phyloP scores from a whole-genome alignment of 1,284 basidiomycete genomes.

The Malassezia vespertilionis region DNA sequence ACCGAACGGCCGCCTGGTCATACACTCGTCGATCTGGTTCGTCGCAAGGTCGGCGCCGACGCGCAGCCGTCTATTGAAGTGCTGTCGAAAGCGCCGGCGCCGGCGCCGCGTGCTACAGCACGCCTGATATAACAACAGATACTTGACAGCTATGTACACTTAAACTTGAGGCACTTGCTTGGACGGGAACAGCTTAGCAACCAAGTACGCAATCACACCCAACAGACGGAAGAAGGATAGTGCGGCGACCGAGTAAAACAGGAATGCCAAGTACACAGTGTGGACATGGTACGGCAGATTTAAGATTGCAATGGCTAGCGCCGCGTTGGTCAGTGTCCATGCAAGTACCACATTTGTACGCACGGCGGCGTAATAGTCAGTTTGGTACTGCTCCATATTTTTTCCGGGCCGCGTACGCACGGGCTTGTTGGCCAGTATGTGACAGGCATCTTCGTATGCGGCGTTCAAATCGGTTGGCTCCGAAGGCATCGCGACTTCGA shows the following conservation, averaged over 20 bases:
- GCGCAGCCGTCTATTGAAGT: not conserved
- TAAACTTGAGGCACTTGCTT: not conserved
- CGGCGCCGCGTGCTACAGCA: too few relatives aligned
- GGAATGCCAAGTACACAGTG: constrained; percentile 39
- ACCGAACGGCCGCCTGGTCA: constrained; percentile 27
- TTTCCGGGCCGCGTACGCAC: constrained; percentile 17
- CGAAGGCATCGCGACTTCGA: constrained; percentile 41
- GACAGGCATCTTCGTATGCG: constrained; percentile 44
- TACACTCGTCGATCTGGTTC: constrained; percentile 25
- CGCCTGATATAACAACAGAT: too few relatives aligned
- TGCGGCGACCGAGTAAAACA: constrained; percentile 37
- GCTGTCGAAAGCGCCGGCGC: too few relatives aligned
- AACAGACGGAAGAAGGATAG: constrained; percentile 33
- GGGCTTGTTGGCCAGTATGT: constrained; percentile 32
- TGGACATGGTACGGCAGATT: constrained; percentile 20
- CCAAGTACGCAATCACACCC: constrained; percentile 26
- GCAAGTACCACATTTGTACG: constrained; percentile 77
- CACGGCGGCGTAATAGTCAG: constrained; percentile 55
- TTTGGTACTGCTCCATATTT: constrained; percentile 35
- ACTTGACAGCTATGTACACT: constrained; percentile 2
- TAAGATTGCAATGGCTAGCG: constrained; percentile 36
- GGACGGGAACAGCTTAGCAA: not conserved
- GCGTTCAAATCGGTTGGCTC: constrained; percentile 40
- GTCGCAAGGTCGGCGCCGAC: constrained; percentile 15
- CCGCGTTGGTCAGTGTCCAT: constrained; percentile 54